A percentile compares a stretch with the other conserved stretches of the same genome.
phyloP scores from a whole-genome alignment of 441 rosid species.

The Iberis amara region DNA sequence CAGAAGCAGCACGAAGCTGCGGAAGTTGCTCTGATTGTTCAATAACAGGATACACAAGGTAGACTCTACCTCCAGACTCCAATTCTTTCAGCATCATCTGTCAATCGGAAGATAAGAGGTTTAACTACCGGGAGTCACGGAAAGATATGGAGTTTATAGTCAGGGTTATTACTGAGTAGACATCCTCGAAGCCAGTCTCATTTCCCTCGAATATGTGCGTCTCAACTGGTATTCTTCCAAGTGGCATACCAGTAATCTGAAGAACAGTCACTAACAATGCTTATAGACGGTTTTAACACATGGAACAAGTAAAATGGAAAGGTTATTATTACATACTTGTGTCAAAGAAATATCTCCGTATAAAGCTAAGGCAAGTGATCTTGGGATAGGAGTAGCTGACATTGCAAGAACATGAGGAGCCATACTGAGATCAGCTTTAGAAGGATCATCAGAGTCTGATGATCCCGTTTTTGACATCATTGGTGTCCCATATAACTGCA shows the following conservation, averaged over 20 bases:
- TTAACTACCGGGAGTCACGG: background rate
- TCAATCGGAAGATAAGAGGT: constrained; percentile 17
- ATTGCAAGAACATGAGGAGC: constrained; percentile 95
- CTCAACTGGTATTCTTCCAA: constrained; percentile 88
- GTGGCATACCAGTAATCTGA: constrained; percentile 91
- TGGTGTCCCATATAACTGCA: constrained; percentile 60
- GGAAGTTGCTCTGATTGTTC: constrained; percentile 92
- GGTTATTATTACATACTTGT: constrained; percentile 43
- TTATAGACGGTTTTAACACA: constrained; percentile 1
- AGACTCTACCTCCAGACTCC: constrained; percentile 65
- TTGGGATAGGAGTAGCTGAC: constrained; percentile 96
- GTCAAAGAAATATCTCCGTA: constrained; percentile 87
- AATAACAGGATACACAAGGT: constrained; percentile 80
- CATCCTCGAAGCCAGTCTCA: constrained; percentile 50
- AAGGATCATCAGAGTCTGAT: constrained; percentile 35
- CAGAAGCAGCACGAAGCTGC: constrained; percentile 83
- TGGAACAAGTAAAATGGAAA: constrained; percentile 13
- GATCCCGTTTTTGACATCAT: constrained; percentile 40
- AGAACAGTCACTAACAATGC: constrained; percentile 14
- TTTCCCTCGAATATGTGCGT: constrained; percentile 63
- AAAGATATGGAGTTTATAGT: too few species aligned
- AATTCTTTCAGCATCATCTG: constrained; percentile 85
- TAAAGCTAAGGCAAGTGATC: constrained; percentile 90
- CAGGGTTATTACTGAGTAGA: constrained; percentile 52
- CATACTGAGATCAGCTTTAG: constrained; percentile 55